These are phyloP conservation scores for Dioscorea zingiberensis DNA, from an alignment of 106 monocot genomes.

Conservation along the genomic window DNA sequence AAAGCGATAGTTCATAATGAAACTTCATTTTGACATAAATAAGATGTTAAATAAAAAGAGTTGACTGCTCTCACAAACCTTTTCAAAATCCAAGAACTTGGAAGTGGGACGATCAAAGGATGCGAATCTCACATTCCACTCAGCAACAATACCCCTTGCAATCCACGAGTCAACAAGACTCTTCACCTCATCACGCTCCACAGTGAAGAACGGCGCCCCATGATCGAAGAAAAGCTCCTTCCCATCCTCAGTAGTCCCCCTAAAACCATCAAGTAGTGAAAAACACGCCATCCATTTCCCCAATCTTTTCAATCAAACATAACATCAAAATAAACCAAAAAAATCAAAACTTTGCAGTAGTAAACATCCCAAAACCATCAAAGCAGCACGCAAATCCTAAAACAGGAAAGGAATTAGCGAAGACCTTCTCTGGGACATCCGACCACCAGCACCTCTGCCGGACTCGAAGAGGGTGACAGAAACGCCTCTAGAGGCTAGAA, in stretches of 20 bases:
- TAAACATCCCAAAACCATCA: no score
- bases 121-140: conserved; percentile 71
- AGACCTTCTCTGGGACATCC: conserved; percentile 80
- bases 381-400: no score
- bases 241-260: conserved; percentile 58
- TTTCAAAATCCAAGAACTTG: conserved; percentile 40
- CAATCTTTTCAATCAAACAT: no score
- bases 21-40: no score
- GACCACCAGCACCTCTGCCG: conserved; percentile 69
- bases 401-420: not conserved
- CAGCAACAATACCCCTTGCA: conserved; percentile 43
- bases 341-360: no score
- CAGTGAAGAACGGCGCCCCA: conserved; percentile 66
- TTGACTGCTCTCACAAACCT: conserved; percentile 18
- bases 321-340: no score
- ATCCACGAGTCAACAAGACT: conserved; percentile 57
- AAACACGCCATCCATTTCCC: no score
- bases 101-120: conserved; percentile 37
- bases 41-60: no score
- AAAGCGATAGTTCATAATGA: no score
- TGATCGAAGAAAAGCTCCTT: conserved; percentile 70
- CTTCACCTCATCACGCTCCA: conserved; percentile 36
- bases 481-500: conserved; percentile 50
- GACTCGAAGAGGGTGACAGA: conserved; percentile 79
- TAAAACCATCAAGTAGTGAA: conserved; percentile 2